These are phyloP conservation scores for Cairneyella variabilis DNA, from an alignment of 495 filamentous ascomycete genomes.

Conservation along the genomic window DNA sequence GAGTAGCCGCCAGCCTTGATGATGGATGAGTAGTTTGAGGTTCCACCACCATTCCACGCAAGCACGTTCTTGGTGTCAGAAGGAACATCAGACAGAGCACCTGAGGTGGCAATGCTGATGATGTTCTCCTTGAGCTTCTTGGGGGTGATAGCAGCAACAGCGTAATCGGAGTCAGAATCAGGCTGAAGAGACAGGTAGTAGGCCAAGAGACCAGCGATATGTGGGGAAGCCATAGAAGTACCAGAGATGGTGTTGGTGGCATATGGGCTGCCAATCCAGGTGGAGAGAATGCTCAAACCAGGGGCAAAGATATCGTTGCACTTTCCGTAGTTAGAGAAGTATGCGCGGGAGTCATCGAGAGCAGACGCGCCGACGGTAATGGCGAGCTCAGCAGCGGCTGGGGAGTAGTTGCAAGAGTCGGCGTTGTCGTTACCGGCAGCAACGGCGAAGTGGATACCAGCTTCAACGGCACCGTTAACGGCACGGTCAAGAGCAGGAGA, in stretches of 20 bases:
- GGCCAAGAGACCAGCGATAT: slow-evolving; percentile 92
- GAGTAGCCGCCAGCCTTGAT: slow-evolving; percentile 64
- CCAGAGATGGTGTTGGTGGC: slow-evolving; percentile 98
- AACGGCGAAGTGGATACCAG: slow-evolving; percentile 94
- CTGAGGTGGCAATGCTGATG: slow-evolving; percentile 77
- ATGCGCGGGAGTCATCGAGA: slow-evolving; percentile 90
- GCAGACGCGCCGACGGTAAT: slow-evolving; percentile 96
- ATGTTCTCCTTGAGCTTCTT: slow-evolving; percentile 90
- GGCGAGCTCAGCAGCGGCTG: slow-evolving; percentile 85
- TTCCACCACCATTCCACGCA: slow-evolving; percentile 98
- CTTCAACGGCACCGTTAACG: slow-evolving; percentile 88
- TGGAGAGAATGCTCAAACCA: slow-evolving; percentile 93
- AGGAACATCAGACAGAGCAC: slow-evolving; percentile 79
- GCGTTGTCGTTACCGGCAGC: slow-evolving; percentile 98
- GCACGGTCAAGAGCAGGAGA: slow-evolving; percentile 82
- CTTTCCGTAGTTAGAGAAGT: slow-evolving; percentile 99
- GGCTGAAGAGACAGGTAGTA: slow-evolving; percentile 98
- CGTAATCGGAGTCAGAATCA: slow-evolving; percentile 78
- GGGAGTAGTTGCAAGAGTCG: slow-evolving; percentile 99
- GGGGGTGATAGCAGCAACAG: slow-evolving; percentile 84
- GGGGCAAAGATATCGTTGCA: slow-evolving; percentile 99
- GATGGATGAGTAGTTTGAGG: slow-evolving; percentile 84
- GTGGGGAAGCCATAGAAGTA: slow-evolving; percentile 98
- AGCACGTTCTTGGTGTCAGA: slow-evolving; percentile 79
- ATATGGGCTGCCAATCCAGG: slow-evolving; percentile 94